These are phyloP conservation scores for Microthlaspi erraticum DNA, from an alignment of 345 rosid genomes.

Conservation along the genomic window DNA sequence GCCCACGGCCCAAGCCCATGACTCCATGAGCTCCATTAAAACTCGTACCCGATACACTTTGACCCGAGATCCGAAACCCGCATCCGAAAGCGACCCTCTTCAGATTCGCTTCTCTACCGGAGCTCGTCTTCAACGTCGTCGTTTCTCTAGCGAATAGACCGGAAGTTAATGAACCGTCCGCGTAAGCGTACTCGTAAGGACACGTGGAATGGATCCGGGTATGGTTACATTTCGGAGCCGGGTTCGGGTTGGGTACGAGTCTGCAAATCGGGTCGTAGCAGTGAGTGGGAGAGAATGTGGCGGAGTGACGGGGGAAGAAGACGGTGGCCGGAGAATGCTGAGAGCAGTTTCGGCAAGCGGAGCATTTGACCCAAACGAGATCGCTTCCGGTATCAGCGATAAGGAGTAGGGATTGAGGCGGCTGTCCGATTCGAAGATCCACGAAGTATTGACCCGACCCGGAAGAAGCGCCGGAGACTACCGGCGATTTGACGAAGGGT, in stretches of 20 bases:
- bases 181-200: constrained; percentile 71
- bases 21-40: constrained; percentile 88
- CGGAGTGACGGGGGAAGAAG: constrained; percentile 77
- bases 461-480: constrained; percentile 71
- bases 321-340: constrained; percentile 57
- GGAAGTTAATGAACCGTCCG: constrained; percentile 66
- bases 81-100: constrained; percentile 69
- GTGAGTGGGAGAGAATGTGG: constrained; percentile 73
- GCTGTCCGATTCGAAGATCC: constrained; percentile 72
- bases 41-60: constrained; percentile 63
- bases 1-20: constrained; percentile 86
- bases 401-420: constrained; percentile 72
- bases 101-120: constrained; percentile 50
- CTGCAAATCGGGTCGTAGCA: constrained; percentile 63
- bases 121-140: constrained; percentile 61
- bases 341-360: constrained; percentile 71
- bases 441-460: constrained; percentile 92
- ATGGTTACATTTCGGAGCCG: constrained; percentile 54
- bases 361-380: constrained; percentile 85
- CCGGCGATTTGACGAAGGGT: constrained; percentile 55
- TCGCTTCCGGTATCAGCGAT: constrained; percentile 91
- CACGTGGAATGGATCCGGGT: constrained; percentile 80
- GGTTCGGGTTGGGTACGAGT: constrained; percentile 61
- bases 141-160: constrained; percentile 77
- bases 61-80: constrained; percentile 79